A percentile compares a stretch with the other conserved stretches of the same genome.
Evolutionary conservation across 2,329 filamentous ascomycete species (phyloP).

Genomic region (Ophiostoma himal-ulmi): DNA sequence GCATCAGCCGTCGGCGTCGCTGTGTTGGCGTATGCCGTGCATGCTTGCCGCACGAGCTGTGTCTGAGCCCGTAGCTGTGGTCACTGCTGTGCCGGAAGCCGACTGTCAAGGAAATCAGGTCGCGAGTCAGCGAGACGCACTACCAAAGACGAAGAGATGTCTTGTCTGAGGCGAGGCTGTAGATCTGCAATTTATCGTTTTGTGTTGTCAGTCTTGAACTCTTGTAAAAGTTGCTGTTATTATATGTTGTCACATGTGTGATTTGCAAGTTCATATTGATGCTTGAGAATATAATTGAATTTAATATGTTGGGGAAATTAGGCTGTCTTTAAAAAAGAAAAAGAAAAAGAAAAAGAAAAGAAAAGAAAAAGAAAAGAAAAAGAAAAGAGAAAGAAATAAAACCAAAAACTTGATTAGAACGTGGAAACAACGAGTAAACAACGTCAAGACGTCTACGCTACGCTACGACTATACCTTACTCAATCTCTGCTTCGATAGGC

Average conservation of each 20-base stretch:
- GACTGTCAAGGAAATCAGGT: not conserved
- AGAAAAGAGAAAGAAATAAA: not conserved
- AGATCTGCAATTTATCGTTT: not conserved
- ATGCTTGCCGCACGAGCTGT: not conserved
- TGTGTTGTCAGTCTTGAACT: not conserved
- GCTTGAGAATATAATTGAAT: too few relatives aligned
- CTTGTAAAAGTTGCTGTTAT: too few relatives aligned
- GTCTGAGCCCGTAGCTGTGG: not conserved
- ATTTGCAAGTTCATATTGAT: too few relatives aligned
- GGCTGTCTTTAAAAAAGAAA: too few relatives aligned
- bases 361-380: not conserved
- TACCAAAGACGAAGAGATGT: not conserved
- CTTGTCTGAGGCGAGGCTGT: not conserved
- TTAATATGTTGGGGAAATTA: too few relatives aligned
- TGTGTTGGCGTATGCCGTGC: conserved; percentile 1
- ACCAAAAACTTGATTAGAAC: not conserved
- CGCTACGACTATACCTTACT: not conserved
- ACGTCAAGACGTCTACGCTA: too few relatives aligned
- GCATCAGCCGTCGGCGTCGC: conserved; percentile 41
- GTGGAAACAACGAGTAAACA: not conserved
- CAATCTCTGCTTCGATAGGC: not conserved
- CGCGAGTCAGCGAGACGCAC: not conserved
- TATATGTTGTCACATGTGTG: not conserved
- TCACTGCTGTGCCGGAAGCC: not conserved
- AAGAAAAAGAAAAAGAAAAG: not conserved